A percentile compares a stretch with the other conserved stretches of the same genome.
Conservation (phyloP, 2,329 filamentous ascomycete genomes). For the Aspergillus udagawae region DNA sequence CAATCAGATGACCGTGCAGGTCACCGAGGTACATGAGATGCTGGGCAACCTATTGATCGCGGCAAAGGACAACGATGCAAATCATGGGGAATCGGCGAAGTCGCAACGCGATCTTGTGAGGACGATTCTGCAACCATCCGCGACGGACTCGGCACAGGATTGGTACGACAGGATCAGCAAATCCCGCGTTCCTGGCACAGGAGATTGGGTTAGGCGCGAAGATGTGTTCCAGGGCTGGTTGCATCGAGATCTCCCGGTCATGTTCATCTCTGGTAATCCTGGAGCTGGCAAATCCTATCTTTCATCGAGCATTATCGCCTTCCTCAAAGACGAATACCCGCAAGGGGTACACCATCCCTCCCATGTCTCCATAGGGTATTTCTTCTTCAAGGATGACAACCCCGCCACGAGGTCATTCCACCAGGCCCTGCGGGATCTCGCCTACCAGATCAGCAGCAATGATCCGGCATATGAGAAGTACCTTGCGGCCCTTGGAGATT, state of each 20-base stretch:
- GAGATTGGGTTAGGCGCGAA: conserved; percentile 46
- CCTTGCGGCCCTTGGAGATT: conserved; percentile 32
- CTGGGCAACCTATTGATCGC: conserved; percentile 1
- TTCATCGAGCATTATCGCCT: conserved; percentile 41
- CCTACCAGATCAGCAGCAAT: conserved; percentile 46
- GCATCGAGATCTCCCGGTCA: conserved; percentile 33
- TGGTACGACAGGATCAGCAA: conserved; percentile 41
- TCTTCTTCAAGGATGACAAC: conserved; percentile 49
- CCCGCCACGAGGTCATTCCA: conserved; percentile 45
- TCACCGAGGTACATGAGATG: conserved; percentile 8
- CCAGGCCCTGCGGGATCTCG: conserved; percentile 45
- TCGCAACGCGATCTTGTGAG: neutral
- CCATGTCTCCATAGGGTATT: conserved; percentile 39
- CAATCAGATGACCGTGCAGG: conserved; percentile 5
- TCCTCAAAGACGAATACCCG: conserved; percentile 34
- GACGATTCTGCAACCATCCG: conserved; percentile 39
- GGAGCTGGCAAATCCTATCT: conserved; percentile 48
- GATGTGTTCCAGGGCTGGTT: conserved; percentile 40
- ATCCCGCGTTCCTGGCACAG: conserved; percentile 40
- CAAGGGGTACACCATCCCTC: conserved; percentile 12
- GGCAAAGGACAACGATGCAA: conserved; percentile 3
- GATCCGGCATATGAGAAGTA: conserved; percentile 46
- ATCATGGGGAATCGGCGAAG: neutral
- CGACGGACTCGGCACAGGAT: conserved; percentile 38
- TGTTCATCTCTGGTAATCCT: conserved; percentile 45